phyloP scores from a whole-genome alignment of 2,329 filamentous ascomycete genomes.

The Scytalidium lignicola region DNA sequence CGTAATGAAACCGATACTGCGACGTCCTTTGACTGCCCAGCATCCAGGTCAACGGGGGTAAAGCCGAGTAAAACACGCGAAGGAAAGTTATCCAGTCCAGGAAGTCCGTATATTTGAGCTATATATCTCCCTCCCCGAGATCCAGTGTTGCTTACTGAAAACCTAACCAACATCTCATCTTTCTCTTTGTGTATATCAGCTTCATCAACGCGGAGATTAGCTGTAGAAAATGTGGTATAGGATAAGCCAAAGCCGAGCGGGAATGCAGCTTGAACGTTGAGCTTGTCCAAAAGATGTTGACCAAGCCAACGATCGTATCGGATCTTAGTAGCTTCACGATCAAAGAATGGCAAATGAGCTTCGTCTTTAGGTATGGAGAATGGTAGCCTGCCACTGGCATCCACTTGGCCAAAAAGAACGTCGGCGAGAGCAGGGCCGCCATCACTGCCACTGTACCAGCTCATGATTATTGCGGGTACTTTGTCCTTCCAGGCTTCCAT shows the following conservation, averaged over 20 bases:
- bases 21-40: neutral
- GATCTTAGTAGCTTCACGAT: conserved; percentile 15
- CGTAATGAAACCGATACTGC: neutral
- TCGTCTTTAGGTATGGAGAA: conserved; percentile 16
- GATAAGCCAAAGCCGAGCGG: conserved; percentile 58
- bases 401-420: conserved; percentile 6
- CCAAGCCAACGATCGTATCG: conserved; percentile 22
- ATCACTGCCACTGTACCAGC: conserved; percentile 8
- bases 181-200: neutral
- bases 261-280: conserved; percentile 31
- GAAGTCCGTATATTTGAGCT: conserved; percentile 1
- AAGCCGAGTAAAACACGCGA: neutral
- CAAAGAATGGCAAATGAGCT: conserved; percentile 17
- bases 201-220: neutral
- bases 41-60: neutral
- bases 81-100: neutral
- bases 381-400: conserved; percentile 8
- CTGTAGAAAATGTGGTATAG: conserved; percentile 40
- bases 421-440: conserved; percentile 8
- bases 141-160: neutral
- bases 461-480: conserved; percentile 5
- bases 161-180: neutral
- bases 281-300: conserved; percentile 19
- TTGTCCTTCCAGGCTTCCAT: conserved; percentile 7
- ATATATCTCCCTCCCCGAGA: neutral